Evolutionary conservation across 352 stramenopile genomes (phyloP), one percentile per base, ranked within the genome.

Genomic region (Phytophthora hybrid): DNA sequence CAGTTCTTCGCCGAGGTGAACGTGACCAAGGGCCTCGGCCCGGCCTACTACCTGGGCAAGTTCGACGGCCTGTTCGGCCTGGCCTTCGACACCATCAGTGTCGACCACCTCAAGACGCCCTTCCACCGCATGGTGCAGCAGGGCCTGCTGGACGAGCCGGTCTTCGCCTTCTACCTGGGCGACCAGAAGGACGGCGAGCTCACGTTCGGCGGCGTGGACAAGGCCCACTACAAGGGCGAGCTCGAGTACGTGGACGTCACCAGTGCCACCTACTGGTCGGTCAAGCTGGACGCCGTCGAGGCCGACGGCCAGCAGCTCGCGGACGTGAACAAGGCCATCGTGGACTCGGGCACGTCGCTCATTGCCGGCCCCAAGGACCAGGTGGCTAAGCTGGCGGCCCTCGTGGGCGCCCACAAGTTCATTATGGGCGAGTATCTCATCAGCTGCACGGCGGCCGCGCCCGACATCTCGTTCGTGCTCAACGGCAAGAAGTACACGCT

Each of bases 21-120:
- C 60, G 96, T 99, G 76, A 98, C 97, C 10, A 97, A 95, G 63
- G 97, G 97, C 13, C 83, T 99, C 10, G 97, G 97, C 10, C 79
- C 97, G 5, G 96, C 92, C 9, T 99, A 98, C 76, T 94, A 92
- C 29, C 65, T 99, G 16, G 97, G 96, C 67, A 98, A 99, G 55
- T 99, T 99, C 79, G 98, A 99, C 81, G 98, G 98, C 31, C 99
- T 99, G 71, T 93, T 99, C 59, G 98, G 98, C 51, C 78, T 99
- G 16, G 98, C 91, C 31, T 99, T 99, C 69, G 93, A 98, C 67
- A 82, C 87, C 7, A 97, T 99, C 74, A 95, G 85, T 59, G 93
- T 99, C 16, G 93, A 97, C 64, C 87, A 96, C 70, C 79, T 98
- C 1, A 90, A 91, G 61, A 99, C 97, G 5, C 94, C 97, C 3